Base-by-base conservation (phyloP, 2,329 filamentous ascomycete genomes). In the Calonectria henricotiae region DNA sequence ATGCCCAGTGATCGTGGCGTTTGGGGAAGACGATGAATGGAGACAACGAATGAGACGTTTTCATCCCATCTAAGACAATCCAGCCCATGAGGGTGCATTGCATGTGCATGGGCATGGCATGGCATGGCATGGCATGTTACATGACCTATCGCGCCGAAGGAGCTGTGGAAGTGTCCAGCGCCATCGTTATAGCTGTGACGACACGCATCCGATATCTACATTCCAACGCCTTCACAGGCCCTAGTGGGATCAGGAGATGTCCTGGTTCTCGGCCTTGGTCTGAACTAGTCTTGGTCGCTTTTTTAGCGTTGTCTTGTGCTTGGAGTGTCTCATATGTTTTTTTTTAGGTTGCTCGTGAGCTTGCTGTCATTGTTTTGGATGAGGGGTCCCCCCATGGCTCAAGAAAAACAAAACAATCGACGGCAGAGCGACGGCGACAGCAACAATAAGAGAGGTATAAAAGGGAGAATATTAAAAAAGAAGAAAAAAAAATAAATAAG, bases 41-140 rank as follows among this genome's bases (percentile, higher is more conserved):
- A 49, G 55, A 44, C 23, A 23, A 46, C 35, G 54, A 15, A 47
- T 51, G 41, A 46, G 51, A 46, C 64, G 43, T 51, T 37, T 39
- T 39, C 27, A 15, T 49, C 51, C 23, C 64, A 51, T 46, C 32
- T 55, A 61, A 54, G 58, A 46, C 65, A 62, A 23, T 23, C 15
- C 17, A 70, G 66, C 68, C 39, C 32, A 55, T 69, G 64, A 67
- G 75, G 68, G 67, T 72, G 69, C 62, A 70, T 71, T 69, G 55
- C 64, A 72, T 75, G 68, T 39, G 44, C 58, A 71, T 71, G 61
- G 67, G 54, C 67, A 64, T 68, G 66, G 39, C 67, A 70, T 70
- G 64, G 51, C 65, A 75, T 20, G 20, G 20, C 20, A 20, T 75
- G 73, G 69, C 72, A 46, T 66, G 74, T 72, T 74, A 72, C 70